Evolutionary conservation across 108 stramenopile species (phyloP).

Genomic region (Skeletonema potamos): DNA sequence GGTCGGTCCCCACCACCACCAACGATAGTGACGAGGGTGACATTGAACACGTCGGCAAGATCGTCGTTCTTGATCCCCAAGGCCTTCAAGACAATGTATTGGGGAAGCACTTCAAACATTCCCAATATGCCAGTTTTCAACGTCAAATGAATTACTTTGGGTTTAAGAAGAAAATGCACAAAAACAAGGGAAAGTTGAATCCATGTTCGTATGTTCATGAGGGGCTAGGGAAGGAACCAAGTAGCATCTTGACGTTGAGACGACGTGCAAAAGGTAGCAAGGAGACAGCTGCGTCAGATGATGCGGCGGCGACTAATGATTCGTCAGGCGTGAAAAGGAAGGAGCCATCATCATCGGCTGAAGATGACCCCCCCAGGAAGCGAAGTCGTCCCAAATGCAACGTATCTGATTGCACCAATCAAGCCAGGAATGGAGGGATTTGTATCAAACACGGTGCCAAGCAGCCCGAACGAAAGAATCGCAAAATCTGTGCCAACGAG

Average conservation of each 20-base stretch:
- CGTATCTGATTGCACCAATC: constrained; percentile 4
- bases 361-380: neutral
- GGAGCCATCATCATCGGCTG: neutral
- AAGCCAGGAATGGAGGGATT: constrained; percentile 2
- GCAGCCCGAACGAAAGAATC: neutral
- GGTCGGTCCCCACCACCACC: constrained; percentile 18
- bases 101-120: constrained; percentile 54
- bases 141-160: constrained; percentile 60
- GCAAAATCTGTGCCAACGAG: neutral
- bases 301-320: neutral
- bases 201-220: neutral
- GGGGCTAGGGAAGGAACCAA: neutral
- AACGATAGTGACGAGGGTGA: constrained; percentile 16
- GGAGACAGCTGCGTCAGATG: neutral
- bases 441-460: constrained; percentile 7
- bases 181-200: constrained; percentile 8
- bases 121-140: constrained; percentile 52
- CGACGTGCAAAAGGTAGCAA: neutral
- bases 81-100: constrained; percentile 34
- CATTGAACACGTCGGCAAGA: constrained; percentile 22
- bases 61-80: constrained; percentile 47
- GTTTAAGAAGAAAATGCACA: constrained; percentile 53
- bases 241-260: neutral
- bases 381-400: neutral
- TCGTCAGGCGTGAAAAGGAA: neutral